phyloP scores from a whole-genome alignment of 352 stramenopile genomes.

The Elongisporangium undulatum region DNA sequence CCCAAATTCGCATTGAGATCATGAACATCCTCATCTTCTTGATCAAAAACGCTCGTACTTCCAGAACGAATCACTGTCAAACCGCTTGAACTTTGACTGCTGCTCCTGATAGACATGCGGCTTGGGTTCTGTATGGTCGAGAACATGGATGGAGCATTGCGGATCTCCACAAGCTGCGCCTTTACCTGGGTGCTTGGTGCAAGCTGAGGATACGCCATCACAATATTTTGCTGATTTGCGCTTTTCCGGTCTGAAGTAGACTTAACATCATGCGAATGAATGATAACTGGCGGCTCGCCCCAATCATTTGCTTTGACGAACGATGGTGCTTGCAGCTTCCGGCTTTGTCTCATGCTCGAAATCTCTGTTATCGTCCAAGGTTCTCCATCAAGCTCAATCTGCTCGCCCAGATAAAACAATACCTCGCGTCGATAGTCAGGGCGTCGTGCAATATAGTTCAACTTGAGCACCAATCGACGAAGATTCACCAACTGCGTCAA shows the following conservation, averaged over 20 bases:
- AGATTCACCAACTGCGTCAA: conserved; percentile 39
- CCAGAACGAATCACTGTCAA: not conserved
- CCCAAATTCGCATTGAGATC: not conserved
- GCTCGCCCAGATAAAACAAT: conserved; percentile 70
- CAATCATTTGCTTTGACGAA: conserved; percentile 1
- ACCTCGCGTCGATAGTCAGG: conserved; percentile 81
- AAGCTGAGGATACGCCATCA: conserved; percentile 37
- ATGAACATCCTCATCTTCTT: conserved; percentile 26
- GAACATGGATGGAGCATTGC: conserved; percentile 31
- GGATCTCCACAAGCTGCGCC: conserved; percentile 41
- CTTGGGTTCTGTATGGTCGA: not conserved
- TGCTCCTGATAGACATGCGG: not conserved
- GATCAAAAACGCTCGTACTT: conserved; percentile 1
- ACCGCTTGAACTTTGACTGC: not conserved
- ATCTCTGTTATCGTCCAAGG: conserved; percentile 60
- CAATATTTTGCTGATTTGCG: conserved; percentile 15
- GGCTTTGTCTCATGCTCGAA: conserved; percentile 64
- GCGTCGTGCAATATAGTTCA: conserved; percentile 68
- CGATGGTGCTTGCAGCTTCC: conserved; percentile 30
- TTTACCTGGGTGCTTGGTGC: conserved; percentile 11
- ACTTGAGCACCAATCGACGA: conserved; percentile 42
- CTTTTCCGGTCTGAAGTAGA: not conserved
- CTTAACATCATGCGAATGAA: not conserved
- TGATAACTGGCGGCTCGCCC: conserved; percentile 3
- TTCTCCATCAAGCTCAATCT: conserved; percentile 57